Evolutionary conservation across 2,329 filamentous ascomycete genomes (phyloP), one percentile per base, ranked within the genome.

Genomic region (Didymosphaeria variabile): DNA sequence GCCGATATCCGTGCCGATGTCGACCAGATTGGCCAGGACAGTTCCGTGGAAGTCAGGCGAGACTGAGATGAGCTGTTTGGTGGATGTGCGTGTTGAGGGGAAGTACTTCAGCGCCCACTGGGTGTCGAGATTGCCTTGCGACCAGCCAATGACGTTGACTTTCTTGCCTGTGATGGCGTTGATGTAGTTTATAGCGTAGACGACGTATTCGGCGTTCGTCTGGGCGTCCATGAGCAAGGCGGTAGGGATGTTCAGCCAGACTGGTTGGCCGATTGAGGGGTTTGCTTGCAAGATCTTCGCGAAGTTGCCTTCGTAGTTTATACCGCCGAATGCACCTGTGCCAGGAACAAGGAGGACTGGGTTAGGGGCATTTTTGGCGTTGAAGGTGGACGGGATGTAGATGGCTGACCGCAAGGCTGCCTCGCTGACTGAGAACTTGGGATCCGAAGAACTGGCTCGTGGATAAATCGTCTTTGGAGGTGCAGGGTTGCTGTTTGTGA

Each of bases 91-190:
- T 1, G 82, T 84, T 1, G 81, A 84, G 0, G 84, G 84, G 83
- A 83, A 87, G 76, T 86, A 87, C 64, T 86, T 87, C 63, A 86
- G 76, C 0, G 82, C 84, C 86, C 86, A 88, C 69, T 88, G 86
- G 0, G 81, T 77, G 60, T 84, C 76, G 2, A 88, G 73, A 51
- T 81, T 82, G 17, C 86, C 86, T 72, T 88, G 85, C 0, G 84
- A 86, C 84, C 83, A 88, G 15, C 79, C 79, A n/a, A 87, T 72
- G 21, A 86, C 75, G 19, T 78, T 75, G 7, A 84, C 74, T 17
- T 69, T 64, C 23, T 75, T 70, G 47, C 67, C 62, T 46, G 76
- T 79, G 62, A 84, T 72, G 36, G 72, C 76, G 31, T 77, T 72
- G 59, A 87, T 79, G 73, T 87, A 88, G 74, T 87, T 85, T 61